A percentile compares a stretch with the other conserved stretches of the same genome.
These are phyloP conservation scores for Aspergillus pseudotamarii DNA, from an alignment of 2,329 filamentous ascomycete species.

Conservation along the genomic window DNA sequence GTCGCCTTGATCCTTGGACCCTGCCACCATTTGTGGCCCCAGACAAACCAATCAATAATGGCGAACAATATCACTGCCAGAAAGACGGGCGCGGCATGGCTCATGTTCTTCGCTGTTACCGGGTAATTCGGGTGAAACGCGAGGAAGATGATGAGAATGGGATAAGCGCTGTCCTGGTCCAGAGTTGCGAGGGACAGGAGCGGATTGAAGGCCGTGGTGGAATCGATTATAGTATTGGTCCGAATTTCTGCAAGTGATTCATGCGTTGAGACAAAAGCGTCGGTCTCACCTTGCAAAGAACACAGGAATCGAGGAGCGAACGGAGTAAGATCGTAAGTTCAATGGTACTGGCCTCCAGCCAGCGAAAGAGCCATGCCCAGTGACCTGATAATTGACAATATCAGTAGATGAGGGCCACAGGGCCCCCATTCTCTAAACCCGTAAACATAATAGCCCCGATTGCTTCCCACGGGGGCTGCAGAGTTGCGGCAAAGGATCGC, in stretches of 20 bases:
- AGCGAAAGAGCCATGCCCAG: background rate
- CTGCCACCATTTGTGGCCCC: constrained; percentile 8
- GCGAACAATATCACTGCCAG: constrained; percentile 20
- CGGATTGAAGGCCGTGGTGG: constrained; percentile 54
- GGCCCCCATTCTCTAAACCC: background rate
- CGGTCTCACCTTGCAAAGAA: background rate
- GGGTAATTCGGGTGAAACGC: constrained; percentile 27
- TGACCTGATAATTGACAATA: background rate
- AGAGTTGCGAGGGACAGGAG: constrained; percentile 55
- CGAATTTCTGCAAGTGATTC: too few species aligned
- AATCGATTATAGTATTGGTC: constrained; percentile 17
- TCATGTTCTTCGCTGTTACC: constrained; percentile 28
- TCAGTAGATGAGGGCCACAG: background rate
- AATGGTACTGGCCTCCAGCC: background rate
- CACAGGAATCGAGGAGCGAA: background rate
- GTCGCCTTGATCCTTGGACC: background rate
- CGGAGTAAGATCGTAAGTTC: background rate
- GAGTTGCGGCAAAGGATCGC: background rate
- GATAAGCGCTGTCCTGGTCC: constrained; percentile 54
- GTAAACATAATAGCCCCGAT: background rate
- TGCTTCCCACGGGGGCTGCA: background rate
- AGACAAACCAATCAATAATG: constrained; percentile 20
- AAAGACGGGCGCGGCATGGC: constrained; percentile 26
- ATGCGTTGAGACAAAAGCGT: too few species aligned
- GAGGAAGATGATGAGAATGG: constrained; percentile 38